Conservation (phyloP, 78 protist genomes). For the Cavenderia fasciculata region DNA sequence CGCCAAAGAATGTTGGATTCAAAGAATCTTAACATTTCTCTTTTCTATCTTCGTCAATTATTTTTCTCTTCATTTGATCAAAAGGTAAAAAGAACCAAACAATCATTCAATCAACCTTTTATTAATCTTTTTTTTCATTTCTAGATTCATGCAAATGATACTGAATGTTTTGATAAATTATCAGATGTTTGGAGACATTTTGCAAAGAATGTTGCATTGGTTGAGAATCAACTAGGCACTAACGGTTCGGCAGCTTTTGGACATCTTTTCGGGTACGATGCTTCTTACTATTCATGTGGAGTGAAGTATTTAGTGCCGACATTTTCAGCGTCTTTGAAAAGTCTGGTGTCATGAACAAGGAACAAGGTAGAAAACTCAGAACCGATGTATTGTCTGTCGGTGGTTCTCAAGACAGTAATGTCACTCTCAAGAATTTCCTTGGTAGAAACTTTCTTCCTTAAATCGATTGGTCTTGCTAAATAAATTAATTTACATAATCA, state of each 20-base stretch:
- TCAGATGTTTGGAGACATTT: background rate
- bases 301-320: slow-evolving; percentile 73
- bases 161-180: background rate
- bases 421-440: slow-evolving; percentile 71
- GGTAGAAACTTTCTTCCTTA: slow-evolving; percentile 83
- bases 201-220: background rate
- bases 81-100: too few species aligned
- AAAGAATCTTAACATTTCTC: slow-evolving; percentile 34
- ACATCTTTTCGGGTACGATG: slow-evolving; percentile 85
- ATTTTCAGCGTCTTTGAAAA: slow-evolving; percentile 52
- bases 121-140: too few species aligned
- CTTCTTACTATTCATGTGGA: slow-evolving; percentile 88
- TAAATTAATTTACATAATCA: too few species aligned
- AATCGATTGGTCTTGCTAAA: slow-evolving; percentile 65
- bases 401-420: slow-evolving; percentile 75
- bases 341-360: slow-evolving; percentile 65
- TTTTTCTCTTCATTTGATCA: slow-evolving; percentile 32
- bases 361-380: slow-evolving; percentile 59
- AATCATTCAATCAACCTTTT: too few species aligned
- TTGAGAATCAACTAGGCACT: slow-evolving; percentile 56
- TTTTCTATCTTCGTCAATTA: slow-evolving; percentile 64
- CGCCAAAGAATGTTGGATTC: slow-evolving; percentile 48
- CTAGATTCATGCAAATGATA: background rate
- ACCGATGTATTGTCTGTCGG: slow-evolving; percentile 57
- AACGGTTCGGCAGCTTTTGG: slow-evolving; percentile 74